phyloP scores from a whole-genome alignment of 768 basidiomycete genomes.

The Dendrothele bispora region DNA sequence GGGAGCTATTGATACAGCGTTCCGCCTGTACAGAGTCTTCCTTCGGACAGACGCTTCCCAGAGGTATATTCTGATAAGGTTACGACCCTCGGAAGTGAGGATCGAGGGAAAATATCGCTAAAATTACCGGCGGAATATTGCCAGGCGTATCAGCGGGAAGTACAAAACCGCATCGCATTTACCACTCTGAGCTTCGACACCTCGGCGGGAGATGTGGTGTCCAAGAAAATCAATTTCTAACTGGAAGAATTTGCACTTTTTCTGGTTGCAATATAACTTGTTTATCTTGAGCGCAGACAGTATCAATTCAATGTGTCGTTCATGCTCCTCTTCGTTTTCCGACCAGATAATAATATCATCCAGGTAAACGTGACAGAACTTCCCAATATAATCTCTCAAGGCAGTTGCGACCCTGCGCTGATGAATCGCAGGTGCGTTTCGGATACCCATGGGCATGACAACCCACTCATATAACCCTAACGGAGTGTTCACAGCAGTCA shows the following conservation, averaged over 20 bases:
- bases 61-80: too few relatives aligned
- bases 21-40: too few relatives aligned
- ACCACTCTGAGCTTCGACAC: conserved; percentile 8
- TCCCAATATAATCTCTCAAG: conserved; percentile 25
- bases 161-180: conserved; percentile 20
- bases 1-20: too few relatives aligned
- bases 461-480: conserved; percentile 10
- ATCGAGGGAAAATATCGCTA: too few relatives aligned
- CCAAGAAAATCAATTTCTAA: too few relatives aligned
- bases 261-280: conserved; percentile 18
- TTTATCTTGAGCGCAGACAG: conserved; percentile 17
- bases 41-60: too few relatives aligned
- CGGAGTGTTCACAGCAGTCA: not conserved
- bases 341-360: conserved; percentile 40
- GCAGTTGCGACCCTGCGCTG: conserved; percentile 23
- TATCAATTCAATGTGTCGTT: conserved; percentile 17
- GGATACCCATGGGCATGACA: conserved; percentile 19
- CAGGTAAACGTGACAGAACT: conserved; percentile 33
- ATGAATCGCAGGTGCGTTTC: conserved; percentile 26
- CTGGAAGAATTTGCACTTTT: conserved; percentile 16
- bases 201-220: too few relatives aligned
- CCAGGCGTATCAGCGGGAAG: too few relatives aligned
- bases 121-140: too few relatives aligned
- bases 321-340: conserved; percentile 24
- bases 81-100: too few relatives aligned